A percentile compares a stretch with the other conserved stretches of the same genome.
Conservation (phyloP, 768 basidiomycete genomes). For the Dacryopinax primogenitus region DNA sequence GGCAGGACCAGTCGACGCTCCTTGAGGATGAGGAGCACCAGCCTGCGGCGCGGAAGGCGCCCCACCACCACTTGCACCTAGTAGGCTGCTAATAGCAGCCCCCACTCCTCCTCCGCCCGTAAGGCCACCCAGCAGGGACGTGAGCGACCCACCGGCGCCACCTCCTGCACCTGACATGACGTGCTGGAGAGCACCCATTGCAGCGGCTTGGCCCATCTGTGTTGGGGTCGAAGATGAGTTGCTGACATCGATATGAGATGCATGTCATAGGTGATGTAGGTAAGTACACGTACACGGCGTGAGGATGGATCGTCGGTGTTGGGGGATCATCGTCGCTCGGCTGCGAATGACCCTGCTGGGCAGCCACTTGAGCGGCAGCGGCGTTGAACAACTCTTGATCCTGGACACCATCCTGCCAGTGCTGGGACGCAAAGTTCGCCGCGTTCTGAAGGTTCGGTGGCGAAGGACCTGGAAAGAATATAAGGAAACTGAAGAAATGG, state of each 20-base stretch:
- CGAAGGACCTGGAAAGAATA: background rate
- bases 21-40: background rate
- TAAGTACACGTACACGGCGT: background rate
- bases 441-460: background rate
- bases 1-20: background rate
- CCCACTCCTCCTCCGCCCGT: background rate
- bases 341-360: background rate
- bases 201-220: background rate
- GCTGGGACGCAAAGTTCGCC: background rate
- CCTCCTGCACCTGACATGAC: background rate
- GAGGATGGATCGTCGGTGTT: background rate
- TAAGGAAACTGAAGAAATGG: background rate
- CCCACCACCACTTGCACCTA: background rate
- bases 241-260: background rate
- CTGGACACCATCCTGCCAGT: background rate
- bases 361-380: background rate
- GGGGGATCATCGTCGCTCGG: background rate
- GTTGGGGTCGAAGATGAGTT: background rate
- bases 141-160: background rate
- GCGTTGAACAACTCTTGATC: background rate
- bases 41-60: background rate
- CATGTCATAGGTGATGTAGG: background rate
- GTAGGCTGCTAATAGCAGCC: background rate
- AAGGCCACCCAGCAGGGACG: background rate
- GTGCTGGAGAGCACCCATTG: background rate